Percentiles rank a stretch among this genome's conserved stretches.
phyloP scores from a whole-genome alignment of 2,329 filamentous ascomycete species.

The Curvularia lunata region DNA sequence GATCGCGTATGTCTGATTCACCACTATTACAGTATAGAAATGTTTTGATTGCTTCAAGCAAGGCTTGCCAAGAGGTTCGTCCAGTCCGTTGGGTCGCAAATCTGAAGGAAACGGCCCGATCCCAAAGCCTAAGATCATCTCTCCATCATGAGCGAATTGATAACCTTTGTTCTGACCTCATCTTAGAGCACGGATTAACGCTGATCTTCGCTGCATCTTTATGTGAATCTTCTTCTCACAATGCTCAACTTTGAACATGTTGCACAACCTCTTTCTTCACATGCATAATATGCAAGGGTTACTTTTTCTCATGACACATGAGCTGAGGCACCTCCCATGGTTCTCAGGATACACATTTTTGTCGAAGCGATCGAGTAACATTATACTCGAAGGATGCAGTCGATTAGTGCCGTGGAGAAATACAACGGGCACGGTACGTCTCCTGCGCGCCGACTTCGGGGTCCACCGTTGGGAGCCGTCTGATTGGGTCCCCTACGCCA shows the following conservation, averaged over 20 bases:
- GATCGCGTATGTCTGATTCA: not conserved
- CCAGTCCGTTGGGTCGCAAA: not conserved
- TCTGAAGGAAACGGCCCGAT: not conserved
- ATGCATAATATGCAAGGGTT: too few species aligned
- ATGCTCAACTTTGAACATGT: not conserved
- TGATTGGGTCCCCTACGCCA: constrained; percentile 21
- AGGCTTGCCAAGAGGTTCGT: not conserved
- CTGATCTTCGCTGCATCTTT: not conserved
- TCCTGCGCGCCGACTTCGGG: constrained; percentile 14
- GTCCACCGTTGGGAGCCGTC: not conserved
- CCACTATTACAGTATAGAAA: not conserved
- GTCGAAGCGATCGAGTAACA: constrained; percentile 26
- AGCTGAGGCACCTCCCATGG: not conserved
- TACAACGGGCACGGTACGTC: not conserved
- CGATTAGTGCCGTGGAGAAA: constrained; percentile 21
- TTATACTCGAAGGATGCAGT: constrained; percentile 8
- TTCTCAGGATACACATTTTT: constrained; percentile 3
- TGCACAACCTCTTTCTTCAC: not conserved
- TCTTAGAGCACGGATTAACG: not conserved
- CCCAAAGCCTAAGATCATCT: not conserved
- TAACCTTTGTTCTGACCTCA: not conserved
- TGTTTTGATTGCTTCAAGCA: not conserved
- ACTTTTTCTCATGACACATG: not conserved
- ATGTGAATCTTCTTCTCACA: not conserved
- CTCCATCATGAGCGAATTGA: not conserved